Base-by-base conservation (phyloP, 768 basidiomycete genomes). In the Candolleomyces efflorescens region DNA sequence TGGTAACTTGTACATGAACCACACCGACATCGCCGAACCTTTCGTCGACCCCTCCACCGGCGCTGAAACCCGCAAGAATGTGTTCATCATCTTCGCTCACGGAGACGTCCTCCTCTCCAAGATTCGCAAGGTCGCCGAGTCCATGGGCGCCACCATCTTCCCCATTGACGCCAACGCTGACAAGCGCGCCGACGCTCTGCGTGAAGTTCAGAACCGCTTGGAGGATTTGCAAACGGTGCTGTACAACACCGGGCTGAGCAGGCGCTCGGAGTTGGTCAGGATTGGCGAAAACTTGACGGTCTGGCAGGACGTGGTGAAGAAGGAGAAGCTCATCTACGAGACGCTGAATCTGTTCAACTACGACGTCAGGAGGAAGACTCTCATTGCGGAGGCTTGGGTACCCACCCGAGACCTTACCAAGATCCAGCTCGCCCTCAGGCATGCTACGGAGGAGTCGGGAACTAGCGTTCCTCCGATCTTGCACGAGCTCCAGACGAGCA, bases 81-180 rank as follows among this genome's bases (percentile, higher is more conserved):
- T 98, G 41, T 99, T 99, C 78, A 96, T 99, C 75, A 98, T 99
- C 68, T 99, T 99, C 65, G 97, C 97, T 0, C 95, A 99, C 64
- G 97, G 97, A 17, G 87, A 92, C 39, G 86, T 89, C 18, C 78
- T 98, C 20, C 84, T 99, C 26, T 82, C 92, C 61, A 99, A 98
- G 81, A 98, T 99, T 68, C 91, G 95, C 69, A 98, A 94, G 72
- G 91, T 99, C 54, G 90, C 95, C 24, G 96, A 98, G 73, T 96
- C 94, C n/a, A 98, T 98, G 90, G 95, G 97, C 38, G 97, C 89
- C 3, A 98, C 94, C 0, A 77, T 98, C 55, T 98, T 96, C 74
- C 93, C 94, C 39, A 97, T 99, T 68, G 96, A 98, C 70, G 78
- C 94, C 38, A 94, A 96, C 63, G 85, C 89, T 2, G 94, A 95